A percentile compares a stretch with the other conserved stretches of the same genome.
These are phyloP conservation scores for Elaeis guineensis DNA, from an alignment of 176 grass and related monocot species.

Conservation along the genomic window DNA sequence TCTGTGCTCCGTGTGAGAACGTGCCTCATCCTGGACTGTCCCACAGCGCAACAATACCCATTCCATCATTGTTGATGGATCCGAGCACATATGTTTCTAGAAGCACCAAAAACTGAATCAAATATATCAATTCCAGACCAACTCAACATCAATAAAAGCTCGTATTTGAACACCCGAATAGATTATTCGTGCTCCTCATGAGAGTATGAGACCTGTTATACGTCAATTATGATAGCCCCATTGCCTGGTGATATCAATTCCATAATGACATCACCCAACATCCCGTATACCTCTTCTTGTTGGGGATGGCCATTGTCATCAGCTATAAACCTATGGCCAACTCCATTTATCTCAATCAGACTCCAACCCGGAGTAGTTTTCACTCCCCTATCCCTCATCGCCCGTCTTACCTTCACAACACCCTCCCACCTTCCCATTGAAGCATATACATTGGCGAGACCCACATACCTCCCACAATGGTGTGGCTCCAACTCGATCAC, in stretches of 20 bases:
- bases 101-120: no score
- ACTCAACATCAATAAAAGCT: no score
- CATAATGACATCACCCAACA: background rate
- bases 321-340: background rate
- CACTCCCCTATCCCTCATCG: background rate
- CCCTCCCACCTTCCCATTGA: conserved; percentile 2
- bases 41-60: no score
- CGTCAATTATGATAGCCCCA: no score
- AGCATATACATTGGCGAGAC: conserved; percentile 15
- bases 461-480: conserved; percentile 7
- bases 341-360: background rate
- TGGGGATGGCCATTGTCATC: background rate
- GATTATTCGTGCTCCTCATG: no score
- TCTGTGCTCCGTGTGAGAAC: no score
- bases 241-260: background rate
- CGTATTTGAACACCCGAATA: no score
- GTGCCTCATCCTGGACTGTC: no score
- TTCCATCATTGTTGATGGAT: no score
- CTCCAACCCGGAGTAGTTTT: background rate
- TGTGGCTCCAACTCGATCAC: conserved; percentile 4
- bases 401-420: background rate
- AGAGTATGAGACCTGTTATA: no score
- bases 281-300: background rate
- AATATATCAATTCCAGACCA: no score
- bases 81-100: no score